Conservation (phyloP, 306 rosid genomes). For the Dalbergia cultrata region DNA sequence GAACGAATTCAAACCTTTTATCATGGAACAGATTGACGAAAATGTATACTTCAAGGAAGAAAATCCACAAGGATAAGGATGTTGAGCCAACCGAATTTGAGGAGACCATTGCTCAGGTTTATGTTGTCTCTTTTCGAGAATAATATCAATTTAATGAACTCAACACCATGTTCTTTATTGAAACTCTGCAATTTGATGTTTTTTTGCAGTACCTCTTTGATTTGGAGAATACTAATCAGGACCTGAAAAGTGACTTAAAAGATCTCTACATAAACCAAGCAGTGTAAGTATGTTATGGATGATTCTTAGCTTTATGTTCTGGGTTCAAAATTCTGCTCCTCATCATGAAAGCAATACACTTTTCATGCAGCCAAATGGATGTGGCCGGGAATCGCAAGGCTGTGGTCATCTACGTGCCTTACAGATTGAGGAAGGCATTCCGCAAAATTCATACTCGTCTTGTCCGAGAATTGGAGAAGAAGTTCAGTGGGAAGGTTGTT, state of each 20-base stretch:
- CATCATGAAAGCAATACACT: background rate
- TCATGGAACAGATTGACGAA: constrained; percentile 46
- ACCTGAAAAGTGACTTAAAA: constrained; percentile 72
- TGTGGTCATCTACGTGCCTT: constrained; percentile 74
- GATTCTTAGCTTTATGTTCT: background rate
- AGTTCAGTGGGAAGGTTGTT: constrained; percentile 77
- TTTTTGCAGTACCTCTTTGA: constrained; percentile 64
- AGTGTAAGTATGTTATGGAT: constrained; percentile 44
- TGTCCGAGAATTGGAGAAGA: constrained; percentile 76
- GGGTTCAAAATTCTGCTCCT: background rate
- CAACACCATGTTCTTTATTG: background rate
- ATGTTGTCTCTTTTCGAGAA: background rate
- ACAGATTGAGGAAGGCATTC: constrained; percentile 69
- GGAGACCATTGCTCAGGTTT: constrained; percentile 78
- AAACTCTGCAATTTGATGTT: background rate
- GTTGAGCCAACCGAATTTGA: constrained; percentile 78
- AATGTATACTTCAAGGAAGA: constrained; percentile 78
- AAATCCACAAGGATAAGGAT: constrained; percentile 75
- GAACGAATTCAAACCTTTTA: background rate
- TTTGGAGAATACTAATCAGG: constrained; percentile 78
- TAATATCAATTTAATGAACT: background rate
- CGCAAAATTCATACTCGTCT: constrained; percentile 75
- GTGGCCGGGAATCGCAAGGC: constrained; percentile 73
- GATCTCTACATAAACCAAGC: constrained; percentile 73
- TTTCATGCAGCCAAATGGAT: constrained; percentile 65